A percentile compares a stretch with the other conserved stretches of the same genome.
Evolutionary conservation across 139 green algal species (phyloP).

Genomic region (Chlamydomonas schloesseri): DNA sequence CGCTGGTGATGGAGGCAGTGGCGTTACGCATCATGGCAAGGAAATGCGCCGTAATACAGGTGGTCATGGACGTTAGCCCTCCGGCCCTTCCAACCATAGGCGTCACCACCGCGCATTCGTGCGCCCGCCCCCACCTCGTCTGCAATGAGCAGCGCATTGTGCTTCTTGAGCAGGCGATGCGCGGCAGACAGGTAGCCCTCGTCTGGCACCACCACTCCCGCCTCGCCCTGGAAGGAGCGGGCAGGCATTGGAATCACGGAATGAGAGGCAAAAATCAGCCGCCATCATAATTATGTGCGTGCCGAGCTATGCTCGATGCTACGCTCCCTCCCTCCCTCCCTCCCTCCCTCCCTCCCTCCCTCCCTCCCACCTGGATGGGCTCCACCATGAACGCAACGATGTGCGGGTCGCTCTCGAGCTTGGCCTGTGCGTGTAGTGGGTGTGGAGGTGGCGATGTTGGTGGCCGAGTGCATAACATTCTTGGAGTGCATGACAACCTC

Average conservation of each 20-base stretch:
- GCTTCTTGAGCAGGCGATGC: slow-evolving; percentile 84
- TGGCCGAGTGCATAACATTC: too few species aligned
- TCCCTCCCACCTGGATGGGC: slow-evolving; percentile 89
- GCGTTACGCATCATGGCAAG: too few species aligned
- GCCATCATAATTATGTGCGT: too few species aligned
- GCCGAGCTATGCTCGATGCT: too few species aligned
- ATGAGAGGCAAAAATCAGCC: too few species aligned
- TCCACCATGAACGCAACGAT: slow-evolving; percentile 98
- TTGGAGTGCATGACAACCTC: too few species aligned
- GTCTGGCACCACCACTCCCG: slow-evolving; percentile 93
- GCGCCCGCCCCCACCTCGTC: slow-evolving; percentile 80
- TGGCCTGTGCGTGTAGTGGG: not conserved
- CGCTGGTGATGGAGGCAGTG: not conserved
- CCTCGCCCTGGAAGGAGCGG: slow-evolving; percentile 78
- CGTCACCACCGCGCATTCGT: too few species aligned
- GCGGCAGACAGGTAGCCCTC: slow-evolving; percentile 88
- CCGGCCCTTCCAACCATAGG: too few species aligned
- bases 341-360: not conserved
- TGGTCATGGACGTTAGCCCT: too few species aligned
- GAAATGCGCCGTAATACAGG: too few species aligned
- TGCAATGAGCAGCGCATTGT: slow-evolving; percentile 95
- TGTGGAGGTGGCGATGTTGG: too few species aligned
- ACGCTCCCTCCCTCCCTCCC: not conserved
- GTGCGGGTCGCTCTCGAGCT: slow-evolving; percentile 73
- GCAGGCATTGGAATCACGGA: too few species aligned